phyloP scores from a whole-genome alignment of 2,329 filamentous ascomycete genomes.

The Chlorencoelia australis region DNA sequence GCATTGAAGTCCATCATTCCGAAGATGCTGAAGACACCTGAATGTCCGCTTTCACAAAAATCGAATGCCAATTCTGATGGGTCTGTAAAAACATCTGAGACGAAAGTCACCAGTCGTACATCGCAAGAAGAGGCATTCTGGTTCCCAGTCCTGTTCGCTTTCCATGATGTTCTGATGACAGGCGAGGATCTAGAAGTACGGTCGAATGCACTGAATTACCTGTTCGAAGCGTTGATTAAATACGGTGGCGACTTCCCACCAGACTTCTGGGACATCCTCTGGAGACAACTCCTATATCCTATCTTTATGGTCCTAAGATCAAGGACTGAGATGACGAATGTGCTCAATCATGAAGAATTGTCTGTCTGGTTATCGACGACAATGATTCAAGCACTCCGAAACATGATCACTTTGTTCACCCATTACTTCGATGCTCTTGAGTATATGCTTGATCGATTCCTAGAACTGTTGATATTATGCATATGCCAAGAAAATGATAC shows the following conservation, averaged over 20 bases:
- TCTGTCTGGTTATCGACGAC: conserved; percentile 98
- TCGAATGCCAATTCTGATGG: conserved; percentile 31
- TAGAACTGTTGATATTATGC: conserved; percentile 87
- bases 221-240: conserved; percentile 85
- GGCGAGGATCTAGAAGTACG: conserved; percentile 96
- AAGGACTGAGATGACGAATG: conserved; percentile 91
- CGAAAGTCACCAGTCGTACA: conserved; percentile 54
- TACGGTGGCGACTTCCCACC: conserved; percentile 86
- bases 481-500: conserved; percentile 99
- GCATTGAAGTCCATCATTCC: conserved; percentile 87
- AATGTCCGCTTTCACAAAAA: conserved; percentile 77
- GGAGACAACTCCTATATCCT: conserved; percentile 91
- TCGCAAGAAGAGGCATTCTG: conserved; percentile 96
- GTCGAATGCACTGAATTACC: conserved; percentile 82
- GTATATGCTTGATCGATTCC: conserved; percentile 96
- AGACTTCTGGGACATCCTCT: conserved; percentile 97
- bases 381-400: conserved; percentile 95
- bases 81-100: conserved; percentile 25
- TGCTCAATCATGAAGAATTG: conserved; percentile 88
- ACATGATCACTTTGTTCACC: conserved; percentile 98
- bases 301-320: conserved; percentile 98
- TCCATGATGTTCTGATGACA: conserved; percentile 98
- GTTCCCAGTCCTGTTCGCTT: conserved; percentile 96
- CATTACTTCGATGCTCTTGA: conserved; percentile 95
- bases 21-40: conserved; percentile 89